Evolutionary conservation across 441 rosid genomes (phyloP), one percentile per base, ranked within the genome.

Genomic region (Pelargonium myrrhifolium): DNA sequence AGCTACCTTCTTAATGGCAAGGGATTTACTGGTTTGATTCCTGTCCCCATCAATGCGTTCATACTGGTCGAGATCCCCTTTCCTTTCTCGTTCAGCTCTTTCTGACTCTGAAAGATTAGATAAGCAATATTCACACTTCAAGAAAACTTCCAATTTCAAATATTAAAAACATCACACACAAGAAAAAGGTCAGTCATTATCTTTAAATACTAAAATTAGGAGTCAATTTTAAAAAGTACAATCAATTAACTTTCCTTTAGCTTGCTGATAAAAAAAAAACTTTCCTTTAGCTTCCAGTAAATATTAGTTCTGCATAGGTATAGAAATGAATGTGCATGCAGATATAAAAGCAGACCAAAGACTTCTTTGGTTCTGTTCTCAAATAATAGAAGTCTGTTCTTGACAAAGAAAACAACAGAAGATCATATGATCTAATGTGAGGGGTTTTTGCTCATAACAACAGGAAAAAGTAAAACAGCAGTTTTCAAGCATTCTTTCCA

Each of bases 11-110:
- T 94, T 94, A 76, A 94, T 87, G 68, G 98, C 98, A 70, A 94
- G 90, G 78, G 66, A 82, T 71, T 85, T 77, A 71, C 78, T 88
- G 28, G 98, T 89, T 78, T 94, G 98, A 75, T 94, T 85, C 82
- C 98, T 84, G 83, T 89, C 93, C 24, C 99, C 98, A 82, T 87
- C 97, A 74, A 94, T 70, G 26, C 97, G 97, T 76, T 94, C 99
- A 72, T 86, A 88, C 73, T 77, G 97, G 72, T 94, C 98, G 70
- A 94, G 94, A 80, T 94, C 99, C 74, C 98, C 98, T 82, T 94
- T 92, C 80, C 98, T 87, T 84, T 88, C 99, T 75, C 99, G 83
- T 74, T 94, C 97, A 22, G 74, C 94, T 72, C 98, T 86, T 79
- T 94, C 98, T 0, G 90, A 83, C 84, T 83, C 98, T 92, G 89